Evolutionary conservation across 805 yeast genomes (phyloP).

Genomic region (Ogataea philodendri): DNA sequence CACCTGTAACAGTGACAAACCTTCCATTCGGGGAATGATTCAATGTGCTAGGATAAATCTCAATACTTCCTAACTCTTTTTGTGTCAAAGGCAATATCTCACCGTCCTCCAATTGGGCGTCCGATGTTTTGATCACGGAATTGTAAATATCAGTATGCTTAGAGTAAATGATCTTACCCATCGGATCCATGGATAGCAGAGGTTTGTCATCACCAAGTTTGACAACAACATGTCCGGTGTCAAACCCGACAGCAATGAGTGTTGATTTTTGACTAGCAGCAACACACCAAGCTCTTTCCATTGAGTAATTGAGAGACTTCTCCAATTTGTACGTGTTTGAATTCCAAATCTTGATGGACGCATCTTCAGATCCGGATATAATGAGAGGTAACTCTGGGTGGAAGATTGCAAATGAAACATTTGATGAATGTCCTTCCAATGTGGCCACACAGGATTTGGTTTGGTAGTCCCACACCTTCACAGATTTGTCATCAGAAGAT

Average conservation of each 20-base stretch:
- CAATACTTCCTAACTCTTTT: slow-evolving; percentile 92
- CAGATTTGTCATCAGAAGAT: slow-evolving; percentile 84
- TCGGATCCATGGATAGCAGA: slow-evolving; percentile 85
- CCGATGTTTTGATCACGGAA: slow-evolving; percentile 67
- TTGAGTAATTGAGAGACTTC: slow-evolving; percentile 83
- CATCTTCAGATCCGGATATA: slow-evolving; percentile 95
- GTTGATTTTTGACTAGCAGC: slow-evolving; percentile 72
- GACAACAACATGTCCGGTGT: slow-evolving; percentile 86
- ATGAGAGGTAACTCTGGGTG: slow-evolving; percentile 97
- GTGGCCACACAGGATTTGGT: slow-evolving; percentile 94
- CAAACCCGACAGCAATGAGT: slow-evolving; percentile 88
- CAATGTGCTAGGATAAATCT: slow-evolving; percentile 84
- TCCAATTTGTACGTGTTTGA: slow-evolving; percentile 91
- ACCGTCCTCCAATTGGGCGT: slow-evolving; percentile 73
- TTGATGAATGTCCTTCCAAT: slow-evolving; percentile 87
- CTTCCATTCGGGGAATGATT: slow-evolving; percentile 96
- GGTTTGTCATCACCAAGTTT: slow-evolving; percentile 95
- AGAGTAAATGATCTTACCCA: slow-evolving; percentile 89
- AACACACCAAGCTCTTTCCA: slow-evolving; percentile 97
- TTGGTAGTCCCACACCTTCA: slow-evolving; percentile 95
- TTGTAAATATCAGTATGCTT: slow-evolving; percentile 87
- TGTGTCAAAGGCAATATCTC: slow-evolving; percentile 72
- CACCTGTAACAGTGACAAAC: slow-evolving; percentile 95
- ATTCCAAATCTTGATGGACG: slow-evolving; percentile 92
- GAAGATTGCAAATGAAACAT: slow-evolving; percentile 95